Base-by-base conservation (phyloP, 768 basidiomycete genomes). In the Mycena amicta region DNA sequence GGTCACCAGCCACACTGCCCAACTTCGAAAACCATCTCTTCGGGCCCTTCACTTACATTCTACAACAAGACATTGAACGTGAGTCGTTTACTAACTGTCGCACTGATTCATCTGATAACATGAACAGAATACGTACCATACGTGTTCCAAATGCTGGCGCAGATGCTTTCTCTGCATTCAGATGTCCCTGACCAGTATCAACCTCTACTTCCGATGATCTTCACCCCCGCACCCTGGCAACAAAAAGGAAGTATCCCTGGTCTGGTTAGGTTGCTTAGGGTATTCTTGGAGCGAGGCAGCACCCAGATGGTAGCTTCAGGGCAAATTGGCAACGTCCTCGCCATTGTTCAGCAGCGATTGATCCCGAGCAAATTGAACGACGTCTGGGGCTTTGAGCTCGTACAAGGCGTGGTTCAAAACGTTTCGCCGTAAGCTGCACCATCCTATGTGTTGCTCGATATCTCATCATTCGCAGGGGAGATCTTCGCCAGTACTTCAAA, bases 241-340 rank as follows among this genome's bases (percentile, higher is more conserved):
- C 92, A 94, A 70, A 90, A 95, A 66, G 97, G 97, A 12, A 95
- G 90, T 68, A 87, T 99, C 41, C 97, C 97, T 0, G 95, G 95
- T 1, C 82, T 99, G 2, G 94, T 96, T 20, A 87, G 92, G 64
- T 77, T 98, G 18, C 78, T 98, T 52, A 88, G 88, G 52, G 92
- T 93, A 5, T 94, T 92, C 75, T 76, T 99, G 15, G 74, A 80
- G 0, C 81, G 89, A 28, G 95, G 93, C 55, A 82, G 84, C 11
- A 66, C 68, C 1, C 77, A 84, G 62, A 90, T 98, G 81, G 77
- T 87, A 28, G 79, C 76, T 8, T 74, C 82, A 16, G 88, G 88
- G 0, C 94, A 96, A 68, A 75, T 94, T 15, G 82, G 85, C 25
- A 82, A 85, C 4, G 84, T 98, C 13, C 77, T 98, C 29, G 96